phyloP scores from a whole-genome alignment of 768 basidiomycete genomes.

The Boletellus sp. region DNA sequence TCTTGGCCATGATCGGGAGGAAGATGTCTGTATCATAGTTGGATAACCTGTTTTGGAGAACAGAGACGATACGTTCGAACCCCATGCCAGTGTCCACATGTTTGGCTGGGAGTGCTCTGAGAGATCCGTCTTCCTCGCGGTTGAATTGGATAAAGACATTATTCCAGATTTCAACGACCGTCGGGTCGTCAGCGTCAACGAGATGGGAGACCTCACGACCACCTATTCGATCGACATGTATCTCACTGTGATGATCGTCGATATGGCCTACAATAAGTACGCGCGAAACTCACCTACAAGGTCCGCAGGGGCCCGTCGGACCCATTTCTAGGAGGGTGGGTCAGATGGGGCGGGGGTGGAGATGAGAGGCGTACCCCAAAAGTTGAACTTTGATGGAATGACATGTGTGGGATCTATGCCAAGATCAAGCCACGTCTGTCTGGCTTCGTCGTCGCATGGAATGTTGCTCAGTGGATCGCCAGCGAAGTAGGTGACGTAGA shows the following conservation, averaged over 20 bases:
- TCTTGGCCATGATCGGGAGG: conserved; percentile 78
- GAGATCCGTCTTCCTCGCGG: conserved; percentile 82
- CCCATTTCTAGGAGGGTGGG: conserved; percentile 80
- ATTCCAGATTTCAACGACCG: conserved; percentile 99
- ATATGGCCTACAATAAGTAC: background rate
- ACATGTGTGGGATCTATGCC: conserved; percentile 90
- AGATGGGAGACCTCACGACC: conserved; percentile 90
- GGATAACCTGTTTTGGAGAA: conserved; percentile 84
- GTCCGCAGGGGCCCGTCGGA: conserved; percentile 95
- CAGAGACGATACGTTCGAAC: conserved; percentile 95
- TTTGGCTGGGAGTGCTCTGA: conserved; percentile 79
- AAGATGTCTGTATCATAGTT: conserved; percentile 99
- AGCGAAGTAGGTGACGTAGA: conserved; percentile 98
- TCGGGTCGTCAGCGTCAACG: conserved; percentile 95
- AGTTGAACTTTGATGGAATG: conserved; percentile 95
- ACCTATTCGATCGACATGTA: conserved; percentile 97
- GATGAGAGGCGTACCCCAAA: conserved; percentile 76
- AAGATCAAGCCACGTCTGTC: conserved; percentile 81
- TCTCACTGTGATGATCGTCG: conserved; percentile 55
- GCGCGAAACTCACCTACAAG: conserved; percentile 63
- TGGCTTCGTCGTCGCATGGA: conserved; percentile 85
- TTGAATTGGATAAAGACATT: conserved; percentile 99
- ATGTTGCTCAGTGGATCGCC: conserved; percentile 85
- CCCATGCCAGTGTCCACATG: conserved; percentile 99
- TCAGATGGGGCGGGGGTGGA: conserved; percentile 1